Evolutionary conservation across 441 rosid genomes (phyloP).

Genomic region (Jatropha multifida): DNA sequence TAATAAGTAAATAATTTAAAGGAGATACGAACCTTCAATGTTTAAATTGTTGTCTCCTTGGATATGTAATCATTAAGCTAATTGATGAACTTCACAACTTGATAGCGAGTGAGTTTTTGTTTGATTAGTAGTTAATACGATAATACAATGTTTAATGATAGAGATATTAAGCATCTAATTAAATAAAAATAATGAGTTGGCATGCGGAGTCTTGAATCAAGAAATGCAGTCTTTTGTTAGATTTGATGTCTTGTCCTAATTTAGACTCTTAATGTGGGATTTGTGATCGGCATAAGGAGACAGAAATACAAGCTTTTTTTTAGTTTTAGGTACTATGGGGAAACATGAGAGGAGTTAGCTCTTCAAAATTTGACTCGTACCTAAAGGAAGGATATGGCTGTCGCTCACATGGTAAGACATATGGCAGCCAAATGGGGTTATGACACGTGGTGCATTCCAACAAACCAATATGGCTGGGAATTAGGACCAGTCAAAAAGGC

Average conservation of each 20-base stretch:
- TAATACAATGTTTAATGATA: neutral
- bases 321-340: neutral
- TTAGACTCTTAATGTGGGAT: neutral
- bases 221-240: conserved; percentile 1
- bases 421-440: conserved; percentile 30
- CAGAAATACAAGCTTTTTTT: neutral
- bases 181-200: conserved; percentile 16
- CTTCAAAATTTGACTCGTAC: conserved; percentile 20
- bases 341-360: neutral
- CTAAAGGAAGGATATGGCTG: conserved; percentile 37
- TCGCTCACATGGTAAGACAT: conserved; percentile 51
- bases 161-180: conserved; percentile 14
- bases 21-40: too few relatives aligned
- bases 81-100: too few relatives aligned
- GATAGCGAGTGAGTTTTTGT: too few relatives aligned
- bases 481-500: conserved; percentile 37
- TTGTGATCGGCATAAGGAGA: neutral
- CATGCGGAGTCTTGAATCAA: conserved; percentile 1
- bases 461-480: conserved; percentile 13
- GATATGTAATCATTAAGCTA: too few relatives aligned
- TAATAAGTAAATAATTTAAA: too few relatives aligned
- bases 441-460: conserved; percentile 45
- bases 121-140: too few relatives aligned
- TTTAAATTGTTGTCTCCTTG: too few relatives aligned
- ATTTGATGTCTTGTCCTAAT: conserved; percentile 3